Conservation (phyloP, 1,284 basidiomycete species). For the Austroboletus olivaceoglutinosus region DNA sequence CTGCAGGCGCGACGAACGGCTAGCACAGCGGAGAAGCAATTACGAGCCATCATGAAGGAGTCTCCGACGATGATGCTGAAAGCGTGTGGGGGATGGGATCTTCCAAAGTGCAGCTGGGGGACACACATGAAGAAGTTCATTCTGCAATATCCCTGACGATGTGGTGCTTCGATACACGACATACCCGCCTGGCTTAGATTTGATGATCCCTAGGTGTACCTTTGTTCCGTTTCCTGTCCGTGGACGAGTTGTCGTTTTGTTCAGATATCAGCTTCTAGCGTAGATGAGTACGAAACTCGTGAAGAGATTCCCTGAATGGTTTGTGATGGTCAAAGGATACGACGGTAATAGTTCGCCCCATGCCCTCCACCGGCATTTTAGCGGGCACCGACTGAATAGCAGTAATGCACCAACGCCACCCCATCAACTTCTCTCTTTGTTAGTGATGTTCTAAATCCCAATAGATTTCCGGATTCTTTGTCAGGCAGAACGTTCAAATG, state of each 20-base stretch:
- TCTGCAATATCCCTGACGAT: constrained; percentile 54
- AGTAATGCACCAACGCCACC: constrained; percentile 8
- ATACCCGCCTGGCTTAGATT: not conserved
- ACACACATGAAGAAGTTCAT: constrained; percentile 59
- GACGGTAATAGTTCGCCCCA: constrained; percentile 15
- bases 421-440: not conserved
- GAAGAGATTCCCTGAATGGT: constrained; percentile 4
- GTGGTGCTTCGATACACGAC: not conserved
- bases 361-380: not conserved
- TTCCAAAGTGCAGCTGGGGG: constrained; percentile 61
- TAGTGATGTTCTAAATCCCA: not conserved
- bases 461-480: not conserved
- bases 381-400: constrained; percentile 6
- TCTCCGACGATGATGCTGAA: constrained; percentile 36
- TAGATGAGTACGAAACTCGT: constrained; percentile 1
- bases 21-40: constrained; percentile 19
- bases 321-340: not conserved
- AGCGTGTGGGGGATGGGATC: constrained; percentile 49
- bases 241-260: constrained; percentile 23
- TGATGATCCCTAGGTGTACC: constrained; percentile 2
- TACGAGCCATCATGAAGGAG: constrained; percentile 38
- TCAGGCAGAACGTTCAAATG: not conserved
- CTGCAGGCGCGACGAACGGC: constrained; percentile 12
- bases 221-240: constrained; percentile 9
- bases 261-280: constrained; percentile 7